Base-by-base conservation (phyloP, 2,329 filamentous ascomycete genomes). In the Herpotrichia juniperi region DNA sequence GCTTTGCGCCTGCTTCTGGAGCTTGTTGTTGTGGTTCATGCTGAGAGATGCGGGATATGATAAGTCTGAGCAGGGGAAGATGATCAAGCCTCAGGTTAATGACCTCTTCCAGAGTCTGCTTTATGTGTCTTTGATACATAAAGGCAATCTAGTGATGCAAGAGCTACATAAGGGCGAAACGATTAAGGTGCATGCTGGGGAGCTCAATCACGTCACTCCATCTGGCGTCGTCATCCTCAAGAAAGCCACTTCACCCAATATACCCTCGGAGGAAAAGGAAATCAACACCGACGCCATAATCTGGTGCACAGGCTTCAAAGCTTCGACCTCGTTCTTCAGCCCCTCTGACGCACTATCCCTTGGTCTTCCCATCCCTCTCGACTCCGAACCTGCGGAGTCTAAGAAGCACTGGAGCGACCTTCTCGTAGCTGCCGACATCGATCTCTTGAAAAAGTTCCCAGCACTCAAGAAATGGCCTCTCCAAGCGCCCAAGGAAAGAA, bases 261-360 rank as follows among this genome's bases (percentile, higher is more conserved):
- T 25, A 12, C 30, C 40, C 16, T 22, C 25, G 11, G 40, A 48
- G n/a, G 43, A 21, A 30, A 28, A 53, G 17, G 22, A 35, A 10
- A 30, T 53, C 14, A 17, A 35, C 11, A 16, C 37, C n/a, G 39
- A 53, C n/a, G 50, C 50, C 16, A 35, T 53, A 6, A 25, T 53
- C 4, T 53, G 47, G 40, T 39, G 30, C 43, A 54, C 43, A 5
- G 52, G 48, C 8, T 54, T 26, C 17, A 45, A 47, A 32, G 10
- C 35, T 10, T 40, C 37, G 14, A 49, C 40, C 3, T 37, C 26
- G 10, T 39, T 50, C 30, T 54, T 54, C 25, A 39, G 17, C 21
- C n/a, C 35, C 14, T n/a, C 21, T 5, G 48, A 48, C 4, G 37
- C 37, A 5, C 6, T 26, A 1, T 22, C 40, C 6, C 21, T 51